Evolutionary conservation across 371 early-diverging fungal species (phyloP), one percentile per base, ranked within the genome.

Genomic region (Actinomucor elegans): DNA sequence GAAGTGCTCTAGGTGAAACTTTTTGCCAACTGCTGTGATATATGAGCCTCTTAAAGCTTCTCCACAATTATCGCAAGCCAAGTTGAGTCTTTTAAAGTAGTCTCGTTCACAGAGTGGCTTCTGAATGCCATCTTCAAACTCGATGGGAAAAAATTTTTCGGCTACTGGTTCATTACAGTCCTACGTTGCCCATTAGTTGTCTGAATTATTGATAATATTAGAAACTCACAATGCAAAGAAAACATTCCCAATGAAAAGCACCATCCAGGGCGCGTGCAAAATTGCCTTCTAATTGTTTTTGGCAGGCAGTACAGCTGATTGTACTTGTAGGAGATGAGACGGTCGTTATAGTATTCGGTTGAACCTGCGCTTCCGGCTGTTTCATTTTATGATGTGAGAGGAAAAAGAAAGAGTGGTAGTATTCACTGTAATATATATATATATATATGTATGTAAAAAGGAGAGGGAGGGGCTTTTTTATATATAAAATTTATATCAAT

Each of bases 1-100:
- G 68, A 98, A 98, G 68, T 98, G 98, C 55, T 96, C 96, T 48
- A 96, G 74, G 58, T 97, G 97, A 71, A 91, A 98, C 61, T 94
- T 96, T 70, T 87, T 87, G 43, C 85, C 90, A 43, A 94, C 80
- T 1, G 96, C 98, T 29, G 88, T 91, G 59, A 98, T 96, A 66
- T 96, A 94, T 12, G 94, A 88, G 6, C 94, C 94, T 53, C 92
- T 80, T 17, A 98, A 70, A 9, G 94, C 94, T 28, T 85, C 85
- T 11, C 91, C 91, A 75, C 98, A 98, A 37, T 84, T 83, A 31
- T 89, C 91, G 62, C 98, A 98, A 11, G 95, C 81, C 51, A 97
- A 81, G 54, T 84, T 85, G 34, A 94, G 76, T 17, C 90, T 78
- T 35, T 85, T 80, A 66, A 91, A 94, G 74, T 94, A 96, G 73